Base-by-base conservation (phyloP, 1,284 basidiomycete species). In the Leucoagaricus sp. region DNA sequence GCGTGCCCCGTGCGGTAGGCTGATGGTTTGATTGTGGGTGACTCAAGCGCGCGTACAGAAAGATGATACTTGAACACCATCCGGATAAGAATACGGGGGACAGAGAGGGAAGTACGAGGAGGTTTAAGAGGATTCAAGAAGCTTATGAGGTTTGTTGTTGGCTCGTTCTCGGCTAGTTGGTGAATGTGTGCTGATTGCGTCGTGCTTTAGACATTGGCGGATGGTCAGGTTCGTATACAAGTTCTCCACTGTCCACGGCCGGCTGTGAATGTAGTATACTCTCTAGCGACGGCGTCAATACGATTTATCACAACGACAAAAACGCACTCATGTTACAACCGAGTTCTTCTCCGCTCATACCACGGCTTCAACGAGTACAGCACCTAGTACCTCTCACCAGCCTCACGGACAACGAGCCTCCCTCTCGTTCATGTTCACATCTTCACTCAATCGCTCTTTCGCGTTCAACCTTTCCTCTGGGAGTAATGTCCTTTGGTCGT, bases 41-140 rank as follows among this genome's bases (percentile, higher is more conserved):
- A 28, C 17, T 36, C 4, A 40, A 67, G 66, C 60, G 49, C 33
- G 65, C 64, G 5, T 67, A 61, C 33, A 57, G 54, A 12, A 61
- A 59, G 48, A 57, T 49, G 23, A 60, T 62, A 17, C 54, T 63
- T 2, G 58, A 64, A 50, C 64, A 66, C 23, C 66, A 67, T 55
- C 66, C 66, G 5, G 66, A 67, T 51, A 66, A 64, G 41, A 66
- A 67, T 42, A 34, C 59, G 10, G 50, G 58, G 21, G 63, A 67
- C 49, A 31, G 36, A 4, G 59, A 52, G 28, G 61, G 53, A 2
- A 60, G 64, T 0, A 61, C 60, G 3, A 59, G 55, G 38, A 50
- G 64, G 25, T 67, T 67, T 53, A 55, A 47, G 10, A 60, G 40
- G 25, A 60, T 67, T 7, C 50, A 63, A 34, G 62, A 65, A 53